Conservation (phyloP, 768 basidiomycete species). For the Collybia mongolica region DNA sequence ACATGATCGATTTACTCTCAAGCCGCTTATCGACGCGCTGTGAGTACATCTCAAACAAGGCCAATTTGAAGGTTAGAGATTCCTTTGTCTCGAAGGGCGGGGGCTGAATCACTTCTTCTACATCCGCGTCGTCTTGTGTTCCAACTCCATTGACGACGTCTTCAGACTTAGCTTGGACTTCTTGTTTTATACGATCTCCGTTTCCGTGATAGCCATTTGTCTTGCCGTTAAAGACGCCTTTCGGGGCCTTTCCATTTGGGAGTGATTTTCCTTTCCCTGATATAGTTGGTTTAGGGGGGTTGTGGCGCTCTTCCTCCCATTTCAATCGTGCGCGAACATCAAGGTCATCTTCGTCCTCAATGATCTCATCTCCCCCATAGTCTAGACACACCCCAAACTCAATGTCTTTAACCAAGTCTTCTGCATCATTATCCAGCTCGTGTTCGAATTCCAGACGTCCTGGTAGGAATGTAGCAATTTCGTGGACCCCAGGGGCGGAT, state of each 20-base stretch:
- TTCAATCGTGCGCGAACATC: slow-evolving; percentile 62
- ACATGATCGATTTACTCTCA: slow-evolving; percentile 87
- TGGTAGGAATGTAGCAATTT: slow-evolving; percentile 90
- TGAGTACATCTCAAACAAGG: slow-evolving; percentile 86
- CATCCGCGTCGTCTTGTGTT: slow-evolving; percentile 54
- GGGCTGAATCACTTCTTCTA: slow-evolving; percentile 67
- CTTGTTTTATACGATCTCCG: slow-evolving; percentile 34
- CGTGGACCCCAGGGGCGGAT: slow-evolving; percentile 89
- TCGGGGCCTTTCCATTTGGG: slow-evolving; percentile 36
- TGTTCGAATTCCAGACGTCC: slow-evolving; percentile 99
- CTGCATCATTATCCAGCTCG: slow-evolving; percentile 95
- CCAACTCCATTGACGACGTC: slow-evolving; percentile 49
- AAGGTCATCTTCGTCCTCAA: slow-evolving; percentile 74
- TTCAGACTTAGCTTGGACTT: slow-evolving; percentile 35
- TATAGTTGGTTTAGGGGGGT: slow-evolving; percentile 21
- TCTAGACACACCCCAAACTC: slow-evolving; percentile 90
- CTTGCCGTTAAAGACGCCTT: slow-evolving; percentile 40
- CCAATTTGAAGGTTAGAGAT: slow-evolving; percentile 86
- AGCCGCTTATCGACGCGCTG: slow-evolving; percentile 84
- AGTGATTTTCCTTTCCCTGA: slow-evolving; percentile 23
- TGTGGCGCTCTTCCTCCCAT: slow-evolving; percentile 47
- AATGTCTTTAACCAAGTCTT: slow-evolving; percentile 91
- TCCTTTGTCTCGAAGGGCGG: slow-evolving; percentile 81
- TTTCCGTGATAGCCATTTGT: slow-evolving; percentile 45
- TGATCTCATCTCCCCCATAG: slow-evolving; percentile 81